Percentiles rank a stretch among this genome's conserved stretches.
These are phyloP conservation scores for Phytophthora parvispora DNA, from an alignment of 352 stramenopile species.

Conservation along the genomic window DNA sequence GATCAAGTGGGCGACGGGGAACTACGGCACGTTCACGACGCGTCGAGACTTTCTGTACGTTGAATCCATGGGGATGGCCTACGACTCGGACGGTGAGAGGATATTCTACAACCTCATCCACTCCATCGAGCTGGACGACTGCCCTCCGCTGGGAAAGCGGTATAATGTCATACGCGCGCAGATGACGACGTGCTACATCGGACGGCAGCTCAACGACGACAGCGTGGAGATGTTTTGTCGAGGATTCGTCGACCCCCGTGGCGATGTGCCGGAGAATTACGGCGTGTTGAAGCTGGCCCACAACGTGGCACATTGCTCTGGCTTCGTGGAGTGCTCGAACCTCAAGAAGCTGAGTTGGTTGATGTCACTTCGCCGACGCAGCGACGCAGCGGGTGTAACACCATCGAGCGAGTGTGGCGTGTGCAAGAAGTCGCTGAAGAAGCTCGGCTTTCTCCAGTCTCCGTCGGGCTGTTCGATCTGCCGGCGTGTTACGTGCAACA, in stretches of 20 bases:
- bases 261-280: slow-evolving; percentile 48
- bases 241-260: slow-evolving; percentile 49
- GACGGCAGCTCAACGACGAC: slow-evolving; percentile 33
- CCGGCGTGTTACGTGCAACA: slow-evolving; percentile 40
- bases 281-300: slow-evolving; percentile 43
- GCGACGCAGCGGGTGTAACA: slow-evolving; percentile 2
- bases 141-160: slow-evolving; percentile 19
- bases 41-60: slow-evolving; percentile 48
- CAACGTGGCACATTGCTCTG: slow-evolving; percentile 36
- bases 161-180: slow-evolving; percentile 48
- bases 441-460: slow-evolving; percentile 30
- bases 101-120: slow-evolving; percentile 55
- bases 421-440: slow-evolving; percentile 41
- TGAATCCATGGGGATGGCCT: slow-evolving; percentile 48
- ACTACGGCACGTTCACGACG: slow-evolving; percentile 38
- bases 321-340: slow-evolving; percentile 51
- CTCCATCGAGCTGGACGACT: slow-evolving; percentile 45
- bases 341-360: slow-evolving; percentile 72
- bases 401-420: slow-evolving; percentile 21
- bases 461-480: slow-evolving; percentile 35
- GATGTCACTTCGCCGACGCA: slow-evolving; percentile 28
- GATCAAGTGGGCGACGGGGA: slow-evolving; percentile 45
- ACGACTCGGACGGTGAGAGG: slow-evolving; percentile 38
- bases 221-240: slow-evolving; percentile 60
- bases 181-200: slow-evolving; percentile 58